Base-by-base conservation (phyloP, 2,329 filamentous ascomycete genomes). In the Claviceps fusiformis region DNA sequence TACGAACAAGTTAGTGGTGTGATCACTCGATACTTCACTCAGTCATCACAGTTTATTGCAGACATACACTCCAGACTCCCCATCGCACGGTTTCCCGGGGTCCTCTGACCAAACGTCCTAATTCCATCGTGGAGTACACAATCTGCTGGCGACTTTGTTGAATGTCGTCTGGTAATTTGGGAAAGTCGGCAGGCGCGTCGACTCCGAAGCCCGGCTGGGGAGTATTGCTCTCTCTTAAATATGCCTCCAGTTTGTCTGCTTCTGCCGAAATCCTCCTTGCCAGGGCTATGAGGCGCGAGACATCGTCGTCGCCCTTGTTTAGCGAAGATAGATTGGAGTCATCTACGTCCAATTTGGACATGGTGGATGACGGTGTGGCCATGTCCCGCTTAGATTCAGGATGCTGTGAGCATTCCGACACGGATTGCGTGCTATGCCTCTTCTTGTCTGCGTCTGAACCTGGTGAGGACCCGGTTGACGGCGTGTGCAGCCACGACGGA, bases 31-130 rank as follows among this genome's bases (percentile, higher is more conserved):
- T 24, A 24, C 35, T 10, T 37, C 5, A 37, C 8, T 9, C 35
- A 13, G 35, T 10, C 35, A 37, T 13, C 9, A 37, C 31, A 33
- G 31, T 5, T 33, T 33, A 33, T 33, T 33, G 31, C 8, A 33
- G 33, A 67, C 75, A 64, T 61, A 78, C 76, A 62, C 71, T 74
- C 77, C 74, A 79, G 54, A 74, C 68, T 53, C 73, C 70, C 74
- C 75, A 80, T 64, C 77, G 68, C 8, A 80, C 61, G n/a, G 65
- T 68, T 60, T 80, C 76, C 41, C 71, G 68, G 0, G 78, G 77
- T 0, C 78, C 78, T 27, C 74, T 70, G 17, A 75, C 72, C 52
- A 81, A 64, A 50, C 70, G 64, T 2, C 68, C 69, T 15, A 81
- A 67, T 58, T 79, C 74, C 55, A 68, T 72, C 2, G 75, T 74